phyloP scores from a whole-genome alignment of 2,329 filamentous ascomycete genomes.

The Fusarium dlaminii region DNA sequence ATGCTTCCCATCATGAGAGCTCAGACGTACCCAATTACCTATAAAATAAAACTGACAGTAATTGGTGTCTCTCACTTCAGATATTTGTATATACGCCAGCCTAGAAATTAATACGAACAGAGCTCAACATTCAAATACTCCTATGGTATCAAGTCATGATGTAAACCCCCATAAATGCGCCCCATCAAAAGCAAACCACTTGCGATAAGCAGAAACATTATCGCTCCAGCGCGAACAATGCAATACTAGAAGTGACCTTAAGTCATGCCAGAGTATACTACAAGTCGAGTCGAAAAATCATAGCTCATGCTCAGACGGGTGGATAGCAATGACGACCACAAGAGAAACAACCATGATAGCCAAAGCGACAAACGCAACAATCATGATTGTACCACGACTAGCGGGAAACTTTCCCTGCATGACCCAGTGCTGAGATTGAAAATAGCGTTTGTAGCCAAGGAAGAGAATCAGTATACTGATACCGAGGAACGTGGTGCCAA shows the following conservation, averaged over 20 bases:
- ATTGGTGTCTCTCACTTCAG: neutral
- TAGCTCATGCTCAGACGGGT: conserved; percentile 46
- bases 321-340: conserved; percentile 67
- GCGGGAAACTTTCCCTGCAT: conserved; percentile 83
- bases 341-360: conserved; percentile 69
- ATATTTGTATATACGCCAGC: neutral
- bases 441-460: conserved; percentile 81
- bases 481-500: conserved; percentile 75
- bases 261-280: neutral
- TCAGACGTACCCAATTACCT: neutral
- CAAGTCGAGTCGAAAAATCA: conserved; percentile 1
- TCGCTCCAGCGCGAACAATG: neutral
- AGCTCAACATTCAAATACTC: neutral
- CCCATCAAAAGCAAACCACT: conserved; percentile 1
- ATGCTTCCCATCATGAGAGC: conserved; percentile 10
- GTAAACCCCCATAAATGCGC: conserved; percentile 10
- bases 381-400: conserved; percentile 76
- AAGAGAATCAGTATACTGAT: conserved; percentile 80
- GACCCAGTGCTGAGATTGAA: conserved; percentile 81
- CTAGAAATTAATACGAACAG: neutral
- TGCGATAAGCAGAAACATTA: neutral
- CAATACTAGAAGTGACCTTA: neutral
- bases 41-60: neutral
- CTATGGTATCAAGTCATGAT: conserved; percentile 32
- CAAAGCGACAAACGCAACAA: conserved; percentile 73